These are phyloP conservation scores for Nitzschia sp. DNA, from an alignment of 108 stramenopile genomes.

Conservation along the genomic window DNA sequence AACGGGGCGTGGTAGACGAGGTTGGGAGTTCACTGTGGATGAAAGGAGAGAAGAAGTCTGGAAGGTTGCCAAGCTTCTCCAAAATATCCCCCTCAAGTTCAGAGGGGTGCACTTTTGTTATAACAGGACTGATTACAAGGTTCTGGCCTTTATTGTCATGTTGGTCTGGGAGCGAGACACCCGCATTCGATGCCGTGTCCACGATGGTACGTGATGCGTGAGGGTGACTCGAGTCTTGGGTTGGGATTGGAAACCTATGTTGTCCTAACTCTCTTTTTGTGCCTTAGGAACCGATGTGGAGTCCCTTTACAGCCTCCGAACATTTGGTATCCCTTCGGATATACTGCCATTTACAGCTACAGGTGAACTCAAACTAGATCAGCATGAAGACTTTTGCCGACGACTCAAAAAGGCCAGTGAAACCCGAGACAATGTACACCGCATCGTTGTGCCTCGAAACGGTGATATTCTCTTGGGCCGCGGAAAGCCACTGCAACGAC, in stretches of 20 bases:
- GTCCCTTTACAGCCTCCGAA: slow-evolving; percentile 3
- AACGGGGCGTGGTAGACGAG: no score
- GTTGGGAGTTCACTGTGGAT: no score
- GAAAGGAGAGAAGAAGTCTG: slow-evolving; percentile 11
- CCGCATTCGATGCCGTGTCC: slow-evolving; percentile 21
- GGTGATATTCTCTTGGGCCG: slow-evolving; percentile 38
- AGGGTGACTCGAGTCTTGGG: slow-evolving; percentile 6
- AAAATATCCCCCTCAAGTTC: slow-evolving; percentile 5
- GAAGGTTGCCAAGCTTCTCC: slow-evolving; percentile 14
- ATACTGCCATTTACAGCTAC: slow-evolving; percentile 19
- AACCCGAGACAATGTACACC: slow-evolving; percentile 14
- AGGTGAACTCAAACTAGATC: slow-evolving; percentile 19
- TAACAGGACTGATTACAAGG: slow-evolving; percentile 11
- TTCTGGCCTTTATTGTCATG: slow-evolving; percentile 19
- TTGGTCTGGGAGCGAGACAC: slow-evolving; percentile 17
- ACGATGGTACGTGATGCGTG: slow-evolving; percentile 14
- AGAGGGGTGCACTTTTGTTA: slow-evolving; percentile 32
- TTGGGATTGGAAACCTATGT: background rate
- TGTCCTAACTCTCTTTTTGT: no score
- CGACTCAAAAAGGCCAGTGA: slow-evolving; percentile 6
- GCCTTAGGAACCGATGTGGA: slow-evolving; percentile 18
- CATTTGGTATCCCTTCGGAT: slow-evolving; percentile 11
- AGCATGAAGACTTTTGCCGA: slow-evolving; percentile 16
- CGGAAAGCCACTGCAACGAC: slow-evolving; percentile 29
- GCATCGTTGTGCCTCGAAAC: slow-evolving; percentile 12